These are phyloP conservation scores for Aspergillus sclerotioniger DNA, from an alignment of 495 filamentous ascomycete genomes.

Conservation along the genomic window DNA sequence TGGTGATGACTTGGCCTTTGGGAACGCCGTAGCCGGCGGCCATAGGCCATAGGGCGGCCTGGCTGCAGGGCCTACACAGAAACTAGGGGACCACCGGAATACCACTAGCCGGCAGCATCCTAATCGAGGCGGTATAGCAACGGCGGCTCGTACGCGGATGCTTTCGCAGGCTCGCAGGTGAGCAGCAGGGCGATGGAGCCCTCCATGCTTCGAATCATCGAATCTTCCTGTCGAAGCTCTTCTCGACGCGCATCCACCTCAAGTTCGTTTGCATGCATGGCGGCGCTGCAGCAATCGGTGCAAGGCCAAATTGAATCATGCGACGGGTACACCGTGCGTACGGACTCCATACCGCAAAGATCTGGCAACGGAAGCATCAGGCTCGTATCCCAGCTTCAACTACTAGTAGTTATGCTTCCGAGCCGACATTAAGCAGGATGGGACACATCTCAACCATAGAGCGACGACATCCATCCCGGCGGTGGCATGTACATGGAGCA, in stretches of 20 bases:
- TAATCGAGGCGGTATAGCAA: not conserved
- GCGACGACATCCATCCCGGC: not conserved
- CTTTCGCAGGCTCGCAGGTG: not conserved
- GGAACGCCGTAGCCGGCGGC: conserved; percentile 10
- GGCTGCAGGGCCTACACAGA: conserved; percentile 7
- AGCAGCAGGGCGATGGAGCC: not conserved
- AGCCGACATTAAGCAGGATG: not conserved
- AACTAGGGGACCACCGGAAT: not conserved
- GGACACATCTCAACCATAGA: not conserved
- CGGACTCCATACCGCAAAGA: not conserved
- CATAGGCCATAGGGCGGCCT: not conserved
- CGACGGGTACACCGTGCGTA: not conserved
- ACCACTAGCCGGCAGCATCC: not conserved
- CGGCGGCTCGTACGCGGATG: not conserved
- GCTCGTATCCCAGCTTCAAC: not conserved
- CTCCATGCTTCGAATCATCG: not conserved
- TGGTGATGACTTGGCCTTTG: conserved; percentile 16
- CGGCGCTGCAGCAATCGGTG: not conserved
- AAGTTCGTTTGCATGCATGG: not conserved
- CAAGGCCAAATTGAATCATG: not conserved
- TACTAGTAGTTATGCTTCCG: not conserved
- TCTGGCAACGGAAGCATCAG: not conserved
- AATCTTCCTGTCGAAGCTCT: not conserved
- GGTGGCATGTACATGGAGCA: not conserved
- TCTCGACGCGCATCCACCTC: not conserved